Base-by-base conservation (phyloP, 2,329 filamentous ascomycete species). In the Dothideomycetes sp. region DNA sequence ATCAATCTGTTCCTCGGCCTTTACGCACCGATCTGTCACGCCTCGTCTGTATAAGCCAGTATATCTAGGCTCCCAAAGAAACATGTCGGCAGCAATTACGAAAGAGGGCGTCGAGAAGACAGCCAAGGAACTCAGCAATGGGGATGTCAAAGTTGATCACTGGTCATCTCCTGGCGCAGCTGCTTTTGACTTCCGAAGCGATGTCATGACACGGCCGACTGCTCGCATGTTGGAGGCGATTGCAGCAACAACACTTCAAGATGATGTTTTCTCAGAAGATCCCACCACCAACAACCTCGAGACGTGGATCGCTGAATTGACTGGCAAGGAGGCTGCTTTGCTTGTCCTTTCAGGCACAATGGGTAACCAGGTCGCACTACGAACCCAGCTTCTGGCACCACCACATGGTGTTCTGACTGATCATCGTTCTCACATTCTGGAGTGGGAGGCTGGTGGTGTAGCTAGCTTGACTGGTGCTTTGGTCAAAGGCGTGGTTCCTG, bases 301-400 rank as follows among this genome's bases (percentile, higher is more conserved):
- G 59, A 63, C 70, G 34, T 79, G 83, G 57, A 71, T 93, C 33
- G 84, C 86, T 14, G 56, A 71, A 22, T 70, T 93, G 3, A 75
- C 84, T 1, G 77, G 77, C 49, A 87, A 93, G 51, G 80, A 87
- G 52, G 77, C 77, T 5, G 82, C 75, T 0, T 68, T 95, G 4
- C 79, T 94, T 39, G 84, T 94, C 40, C 70, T 93, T 43, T 91
- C 84, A 0, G 89, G 89, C 3, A 94, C 88, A 4, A 94, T 94
- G 87, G 87, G 86, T 31, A 95, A 95, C 62, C 87, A 94, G 58
- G 68, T 95, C 14, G 80, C 82, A 0, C 70, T 94, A 31, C 77
- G 88, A 30, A 73, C 83, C 2, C 81, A 91, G 43, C 70, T 95
- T 11, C 73, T 69, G 1, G 81, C 84, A 44, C 87, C 88, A 11